Conservation (phyloP, 1,139 yeast species). For the Blastobotrys aristatus region DNA sequence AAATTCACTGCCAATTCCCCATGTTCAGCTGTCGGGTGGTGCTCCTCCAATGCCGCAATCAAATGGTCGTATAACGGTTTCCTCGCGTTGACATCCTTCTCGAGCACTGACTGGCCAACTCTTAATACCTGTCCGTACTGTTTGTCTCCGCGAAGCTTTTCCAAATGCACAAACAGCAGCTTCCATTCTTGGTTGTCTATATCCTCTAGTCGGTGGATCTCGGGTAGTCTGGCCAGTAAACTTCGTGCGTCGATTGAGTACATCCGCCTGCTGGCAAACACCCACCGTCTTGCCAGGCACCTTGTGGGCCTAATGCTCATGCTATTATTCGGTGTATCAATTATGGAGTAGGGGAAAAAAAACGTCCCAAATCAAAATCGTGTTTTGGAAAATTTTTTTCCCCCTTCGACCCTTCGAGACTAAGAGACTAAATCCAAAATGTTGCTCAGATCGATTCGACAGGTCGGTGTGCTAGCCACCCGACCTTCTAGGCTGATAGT, state of each 20-base stretch:
- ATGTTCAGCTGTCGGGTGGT: constrained; percentile 14
- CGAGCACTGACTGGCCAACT: constrained; percentile 13
- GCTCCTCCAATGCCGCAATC: constrained; percentile 8
- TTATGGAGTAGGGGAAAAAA: no score
- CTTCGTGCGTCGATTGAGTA: neutral
- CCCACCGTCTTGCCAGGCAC: no score
- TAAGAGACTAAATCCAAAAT: no score
- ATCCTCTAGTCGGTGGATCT: neutral
- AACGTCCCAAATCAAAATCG: no score
- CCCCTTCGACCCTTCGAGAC: no score
- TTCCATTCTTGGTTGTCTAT: constrained; percentile 5
- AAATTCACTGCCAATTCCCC: constrained; percentile 14
- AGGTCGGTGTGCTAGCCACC: neutral
- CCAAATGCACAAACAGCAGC: constrained; percentile 6
- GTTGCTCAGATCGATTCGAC: neutral
- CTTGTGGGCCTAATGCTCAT: no score
- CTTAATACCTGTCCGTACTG: constrained; percentile 14
- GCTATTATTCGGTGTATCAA: no score
- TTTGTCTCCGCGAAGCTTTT: neutral
- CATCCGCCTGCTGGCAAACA: no score
- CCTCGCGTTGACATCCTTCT: constrained; percentile 5
- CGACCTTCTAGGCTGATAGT: neutral
- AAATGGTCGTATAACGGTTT: constrained; percentile 8
- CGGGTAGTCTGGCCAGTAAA: neutral
- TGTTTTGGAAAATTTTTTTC: no score